These are phyloP conservation scores for Volvariella surrecta DNA, from an alignment of 1,284 basidiomycete genomes.

Conservation along the genomic window DNA sequence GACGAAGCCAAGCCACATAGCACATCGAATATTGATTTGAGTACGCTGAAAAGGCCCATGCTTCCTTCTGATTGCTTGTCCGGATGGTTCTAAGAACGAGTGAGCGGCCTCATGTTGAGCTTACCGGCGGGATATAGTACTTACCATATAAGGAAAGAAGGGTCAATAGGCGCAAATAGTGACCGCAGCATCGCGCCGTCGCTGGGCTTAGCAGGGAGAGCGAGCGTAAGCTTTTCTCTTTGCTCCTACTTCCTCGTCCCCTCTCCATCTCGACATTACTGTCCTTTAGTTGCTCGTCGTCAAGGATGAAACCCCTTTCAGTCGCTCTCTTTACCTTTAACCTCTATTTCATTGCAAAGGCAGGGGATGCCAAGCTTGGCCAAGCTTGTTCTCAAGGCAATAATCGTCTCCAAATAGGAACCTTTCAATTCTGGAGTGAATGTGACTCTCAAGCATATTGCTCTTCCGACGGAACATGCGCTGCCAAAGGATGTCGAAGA, in stretches of 20 bases:
- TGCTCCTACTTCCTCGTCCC: background rate
- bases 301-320: slow-evolving; percentile 20
- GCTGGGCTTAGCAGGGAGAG: too few relatives aligned
- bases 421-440: slow-evolving; percentile 71
- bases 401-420: slow-evolving; percentile 65
- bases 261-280: slow-evolving; percentile 10
- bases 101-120: too few relatives aligned
- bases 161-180: too few relatives aligned
- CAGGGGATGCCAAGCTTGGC: slow-evolving; percentile 35
- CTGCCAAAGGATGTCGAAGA: slow-evolving; percentile 58
- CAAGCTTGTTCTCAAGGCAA: slow-evolving; percentile 41
- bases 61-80: too few relatives aligned
- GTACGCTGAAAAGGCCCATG: background rate
- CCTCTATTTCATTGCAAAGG: slow-evolving; percentile 25
- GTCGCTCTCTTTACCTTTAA: slow-evolving; percentile 33
- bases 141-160: too few relatives aligned
- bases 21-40: background rate
- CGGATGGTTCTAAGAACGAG: too few relatives aligned
- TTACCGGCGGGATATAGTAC: too few relatives aligned
- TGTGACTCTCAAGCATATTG: slow-evolving; percentile 70
- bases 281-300: slow-evolving; percentile 7
- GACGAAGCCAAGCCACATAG: background rate
- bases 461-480: slow-evolving; percentile 45
- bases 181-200: too few relatives aligned
- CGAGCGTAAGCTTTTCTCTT: background rate